Conservation (phyloP, 202 grass and related monocot genomes). For the Digitaria exilis region DNA sequence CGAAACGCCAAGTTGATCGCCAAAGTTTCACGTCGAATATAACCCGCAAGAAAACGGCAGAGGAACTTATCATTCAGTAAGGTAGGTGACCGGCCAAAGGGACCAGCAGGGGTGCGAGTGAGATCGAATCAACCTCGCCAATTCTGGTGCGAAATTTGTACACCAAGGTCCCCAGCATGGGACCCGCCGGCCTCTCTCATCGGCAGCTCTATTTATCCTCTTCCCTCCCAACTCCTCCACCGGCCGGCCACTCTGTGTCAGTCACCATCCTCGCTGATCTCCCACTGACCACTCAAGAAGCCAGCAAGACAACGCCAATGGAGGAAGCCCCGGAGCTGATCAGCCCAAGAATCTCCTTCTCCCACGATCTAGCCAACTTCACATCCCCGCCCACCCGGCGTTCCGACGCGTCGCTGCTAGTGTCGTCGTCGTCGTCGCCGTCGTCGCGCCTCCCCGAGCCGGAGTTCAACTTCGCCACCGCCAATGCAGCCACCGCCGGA, state of each 20-base stretch:
- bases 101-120: constrained; percentile 33
- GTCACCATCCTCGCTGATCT: background rate
- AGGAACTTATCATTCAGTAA: background rate
- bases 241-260: background rate
- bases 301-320: background rate
- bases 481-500: background rate
- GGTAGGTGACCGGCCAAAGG: constrained; percentile 54
- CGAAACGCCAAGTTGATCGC: background rate
- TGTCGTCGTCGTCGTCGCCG: background rate
- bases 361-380: constrained; percentile 43
- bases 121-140: constrained; percentile 32
- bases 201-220: constrained; percentile 43
- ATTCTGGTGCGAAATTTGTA: constrained; percentile 49
- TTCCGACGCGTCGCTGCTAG: constrained; percentile 8
- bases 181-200: background rate
- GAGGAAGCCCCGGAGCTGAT: constrained; percentile 42
- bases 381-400: background rate
- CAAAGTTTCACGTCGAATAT: constrained; percentile 23
- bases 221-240: background rate
- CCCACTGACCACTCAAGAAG: background rate
- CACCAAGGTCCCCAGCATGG: background rate
- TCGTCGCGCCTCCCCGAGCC: background rate
- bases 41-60: background rate
- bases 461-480: constrained; percentile 59
- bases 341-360: constrained; percentile 71